Conservation (phyloP, 2,329 filamentous ascomycete genomes). For the Alternaria sp. region DNA sequence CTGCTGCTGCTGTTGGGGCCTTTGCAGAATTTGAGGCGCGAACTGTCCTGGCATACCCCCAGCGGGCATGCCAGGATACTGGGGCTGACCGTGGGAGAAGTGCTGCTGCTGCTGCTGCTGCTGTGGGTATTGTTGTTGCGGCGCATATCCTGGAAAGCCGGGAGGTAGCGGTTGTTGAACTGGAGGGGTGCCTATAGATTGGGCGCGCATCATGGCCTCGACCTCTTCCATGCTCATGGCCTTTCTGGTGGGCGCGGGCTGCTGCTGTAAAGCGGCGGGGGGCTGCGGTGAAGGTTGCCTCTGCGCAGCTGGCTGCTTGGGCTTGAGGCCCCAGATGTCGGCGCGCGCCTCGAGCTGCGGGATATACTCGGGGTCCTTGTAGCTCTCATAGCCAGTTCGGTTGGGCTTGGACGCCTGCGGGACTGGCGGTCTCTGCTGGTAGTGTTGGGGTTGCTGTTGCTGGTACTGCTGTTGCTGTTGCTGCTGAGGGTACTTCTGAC, state of each 20-base stretch:
- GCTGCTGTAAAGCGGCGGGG: constrained; percentile 27
- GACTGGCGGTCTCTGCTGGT: constrained; percentile 52
- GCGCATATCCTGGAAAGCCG: constrained; percentile 23
- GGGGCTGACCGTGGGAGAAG: constrained; percentile 41
- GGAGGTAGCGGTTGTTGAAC: constrained; percentile 41
- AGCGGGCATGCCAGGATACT: constrained; percentile 35
- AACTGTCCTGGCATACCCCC: constrained; percentile 57
- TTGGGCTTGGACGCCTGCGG: constrained; percentile 66
- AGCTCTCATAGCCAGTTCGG: constrained; percentile 89
- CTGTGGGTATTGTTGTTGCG: constrained; percentile 28
- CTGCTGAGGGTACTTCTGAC: constrained; percentile 64
- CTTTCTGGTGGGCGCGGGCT: constrained; percentile 64
- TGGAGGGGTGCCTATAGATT: constrained; percentile 59
- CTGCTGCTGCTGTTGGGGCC: constrained; percentile 56
- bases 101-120: constrained; percentile 33
- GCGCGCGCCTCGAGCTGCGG: constrained; percentile 92
- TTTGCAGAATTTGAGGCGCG: constrained; percentile 59
- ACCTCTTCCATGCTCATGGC: constrained; percentile 97
- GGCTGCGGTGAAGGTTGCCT: constrained; percentile 40
- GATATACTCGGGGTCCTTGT: constrained; percentile 82
- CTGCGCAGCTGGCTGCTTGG: constrained; percentile 61
- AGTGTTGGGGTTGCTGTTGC: constrained; percentile 12
- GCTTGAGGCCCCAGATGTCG: constrained; percentile 85
- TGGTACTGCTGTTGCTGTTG: constrained; percentile 28
- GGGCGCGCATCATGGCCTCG: constrained; percentile 86